These are phyloP conservation scores for Urtica urens DNA, from an alignment of 306 rosid species.

Conservation along the genomic window DNA sequence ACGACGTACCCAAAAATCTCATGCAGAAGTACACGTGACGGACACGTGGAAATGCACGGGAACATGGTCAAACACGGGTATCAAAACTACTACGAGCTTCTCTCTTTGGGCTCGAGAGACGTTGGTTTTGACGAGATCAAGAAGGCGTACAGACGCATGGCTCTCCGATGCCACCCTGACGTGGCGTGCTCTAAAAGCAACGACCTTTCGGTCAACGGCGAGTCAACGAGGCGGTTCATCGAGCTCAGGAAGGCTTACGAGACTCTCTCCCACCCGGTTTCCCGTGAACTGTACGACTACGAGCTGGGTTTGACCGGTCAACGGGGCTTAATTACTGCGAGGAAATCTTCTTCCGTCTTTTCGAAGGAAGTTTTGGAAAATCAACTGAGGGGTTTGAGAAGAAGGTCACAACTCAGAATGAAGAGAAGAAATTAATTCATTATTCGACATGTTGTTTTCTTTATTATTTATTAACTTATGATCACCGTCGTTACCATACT, in stretches of 20 bases:
- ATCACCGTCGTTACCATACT: too few relatives aligned
- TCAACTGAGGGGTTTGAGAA: constrained; percentile 20
- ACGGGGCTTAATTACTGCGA: not conserved
- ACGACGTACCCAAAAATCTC: too few relatives aligned
- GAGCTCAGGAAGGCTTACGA: constrained; percentile 29
- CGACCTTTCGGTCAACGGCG: constrained; percentile 17
- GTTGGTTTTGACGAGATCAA: constrained; percentile 20
- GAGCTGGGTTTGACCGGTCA: constrained; percentile 15
- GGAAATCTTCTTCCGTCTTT: constrained; percentile 4
- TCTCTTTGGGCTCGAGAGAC: constrained; percentile 20
- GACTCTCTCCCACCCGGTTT: constrained; percentile 28
- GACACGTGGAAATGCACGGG: too few relatives aligned
- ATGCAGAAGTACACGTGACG: too few relatives aligned
- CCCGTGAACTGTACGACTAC: constrained; percentile 21
- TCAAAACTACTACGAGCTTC: constrained; percentile 22
- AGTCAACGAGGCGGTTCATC: constrained; percentile 23
- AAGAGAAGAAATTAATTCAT: constrained; percentile 9
- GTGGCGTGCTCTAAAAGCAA: too few relatives aligned
- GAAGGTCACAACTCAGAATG: constrained; percentile 20
- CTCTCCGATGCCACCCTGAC: constrained; percentile 28
- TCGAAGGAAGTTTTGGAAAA: constrained; percentile 27
- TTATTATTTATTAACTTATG: too few relatives aligned
- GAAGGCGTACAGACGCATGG: constrained; percentile 30
- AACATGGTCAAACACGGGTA: too few relatives aligned
- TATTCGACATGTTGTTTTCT: too few relatives aligned